Evolutionary conservation across 495 filamentous ascomycete species (phyloP).

Genomic region (Hypoxylon perforatum): DNA sequence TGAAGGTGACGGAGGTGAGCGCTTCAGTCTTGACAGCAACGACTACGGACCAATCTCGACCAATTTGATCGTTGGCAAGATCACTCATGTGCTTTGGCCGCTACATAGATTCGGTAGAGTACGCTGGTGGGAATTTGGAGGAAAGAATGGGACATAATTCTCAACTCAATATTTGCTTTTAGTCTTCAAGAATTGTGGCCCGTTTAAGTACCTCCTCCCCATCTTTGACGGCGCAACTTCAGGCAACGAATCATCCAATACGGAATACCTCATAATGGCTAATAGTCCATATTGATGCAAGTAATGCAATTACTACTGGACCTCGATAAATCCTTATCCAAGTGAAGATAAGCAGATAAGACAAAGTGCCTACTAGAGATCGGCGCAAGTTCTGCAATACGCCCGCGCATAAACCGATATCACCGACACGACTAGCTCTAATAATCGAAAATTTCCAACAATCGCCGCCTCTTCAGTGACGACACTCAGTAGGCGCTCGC

Average conservation of each 20-base stretch:
- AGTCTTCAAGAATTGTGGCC: too few relatives aligned
- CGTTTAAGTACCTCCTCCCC: too few relatives aligned
- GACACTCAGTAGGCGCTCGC: slow-evolving; percentile 29
- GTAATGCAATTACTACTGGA: not conserved
- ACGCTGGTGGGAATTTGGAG: slow-evolving; percentile 60
- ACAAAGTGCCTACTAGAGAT: slow-evolving; percentile 1
- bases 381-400: slow-evolving; percentile 8
- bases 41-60: slow-evolving; percentile 74
- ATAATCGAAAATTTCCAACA: slow-evolving; percentile 29
- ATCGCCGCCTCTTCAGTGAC: slow-evolving; percentile 3
- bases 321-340: slow-evolving; percentile 15
- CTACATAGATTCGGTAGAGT: slow-evolving; percentile 61
- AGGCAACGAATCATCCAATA: too few relatives aligned
- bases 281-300: not conserved
- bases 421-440: slow-evolving; percentile 31
- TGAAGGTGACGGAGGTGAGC: slow-evolving; percentile 72
- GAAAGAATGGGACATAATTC: slow-evolving; percentile 19
- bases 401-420: slow-evolving; percentile 36
- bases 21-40: slow-evolving; percentile 77
- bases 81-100: slow-evolving; percentile 72
- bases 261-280: too few relatives aligned
- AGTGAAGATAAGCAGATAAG: slow-evolving; percentile 16
- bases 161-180: too few relatives aligned
- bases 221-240: too few relatives aligned
- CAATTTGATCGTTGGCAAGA: slow-evolving; percentile 70